Conservation (phyloP, 805 yeast genomes). For the Scheffersomyces spartinae region DNA sequence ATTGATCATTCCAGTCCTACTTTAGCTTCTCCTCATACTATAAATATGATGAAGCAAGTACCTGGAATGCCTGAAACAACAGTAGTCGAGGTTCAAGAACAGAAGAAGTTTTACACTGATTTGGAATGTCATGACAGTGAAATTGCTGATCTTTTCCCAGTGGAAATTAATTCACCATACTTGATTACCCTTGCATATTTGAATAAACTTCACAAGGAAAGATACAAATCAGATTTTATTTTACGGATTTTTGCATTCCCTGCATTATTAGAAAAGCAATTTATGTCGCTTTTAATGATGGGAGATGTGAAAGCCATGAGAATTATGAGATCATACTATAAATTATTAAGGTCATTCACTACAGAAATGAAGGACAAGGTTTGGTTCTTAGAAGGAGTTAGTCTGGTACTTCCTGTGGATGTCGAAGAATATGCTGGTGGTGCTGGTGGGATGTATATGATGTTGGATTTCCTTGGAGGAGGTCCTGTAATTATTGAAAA, state of each 20-base stretch:
- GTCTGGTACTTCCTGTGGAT: conserved; percentile 80
- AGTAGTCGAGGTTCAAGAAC: no score
- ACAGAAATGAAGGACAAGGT: conserved; percentile 80
- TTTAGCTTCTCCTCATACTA: no score
- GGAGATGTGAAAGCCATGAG: conserved; percentile 86
- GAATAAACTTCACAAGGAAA: conserved; percentile 72
- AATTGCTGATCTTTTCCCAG: conserved; percentile 78
- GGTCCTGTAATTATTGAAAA: conserved; percentile 30
- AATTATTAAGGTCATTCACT: conserved; percentile 68
- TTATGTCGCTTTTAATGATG: conserved; percentile 64
- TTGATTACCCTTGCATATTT: conserved; percentile 77
- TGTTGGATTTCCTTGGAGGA: conserved; percentile 79
- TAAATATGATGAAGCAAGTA: no score
- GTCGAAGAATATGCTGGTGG: conserved; percentile 87
- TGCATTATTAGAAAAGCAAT: conserved; percentile 74
- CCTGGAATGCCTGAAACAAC: no score
- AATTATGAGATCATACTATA: conserved; percentile 82
- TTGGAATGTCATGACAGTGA: conserved; percentile 78
- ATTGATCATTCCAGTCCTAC: no score
- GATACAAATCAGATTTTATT: conserved; percentile 77
- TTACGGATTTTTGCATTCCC: conserved; percentile 86
- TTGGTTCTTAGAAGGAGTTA: conserved; percentile 90
- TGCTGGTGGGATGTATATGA: conserved; percentile 82
- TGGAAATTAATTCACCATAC: conserved; percentile 73
- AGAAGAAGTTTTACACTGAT: conserved; percentile 39